Conservation (phyloP, 768 basidiomycete species). For the Leccinum sublutescens region DNA sequence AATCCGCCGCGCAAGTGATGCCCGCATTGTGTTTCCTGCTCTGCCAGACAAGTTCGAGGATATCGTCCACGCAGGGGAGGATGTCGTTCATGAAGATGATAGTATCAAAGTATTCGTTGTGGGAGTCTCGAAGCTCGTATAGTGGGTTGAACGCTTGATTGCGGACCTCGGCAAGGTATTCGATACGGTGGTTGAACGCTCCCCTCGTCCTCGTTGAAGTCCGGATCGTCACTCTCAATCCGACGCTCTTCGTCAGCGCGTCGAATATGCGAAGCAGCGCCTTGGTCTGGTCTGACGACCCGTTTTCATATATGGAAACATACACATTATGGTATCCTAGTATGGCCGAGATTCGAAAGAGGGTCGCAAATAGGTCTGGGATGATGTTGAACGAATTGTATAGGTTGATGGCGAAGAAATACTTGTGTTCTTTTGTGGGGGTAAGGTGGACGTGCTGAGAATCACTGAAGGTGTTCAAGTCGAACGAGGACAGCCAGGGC, state of each 20-base stretch:
- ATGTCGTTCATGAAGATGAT: constrained; percentile 99
- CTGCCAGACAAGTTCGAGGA: constrained; percentile 98
- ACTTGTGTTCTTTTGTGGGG: constrained; percentile 79
- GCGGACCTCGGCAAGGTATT: constrained; percentile 99
- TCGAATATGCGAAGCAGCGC: constrained; percentile 94
- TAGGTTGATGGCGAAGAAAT: constrained; percentile 98
- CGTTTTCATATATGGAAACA: constrained; percentile 99
- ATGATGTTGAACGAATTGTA: constrained; percentile 99
- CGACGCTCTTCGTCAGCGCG: constrained; percentile 84
- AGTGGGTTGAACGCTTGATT: constrained; percentile 96
- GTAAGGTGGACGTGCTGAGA: constrained; percentile 37
- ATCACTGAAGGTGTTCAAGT: constrained; percentile 43
- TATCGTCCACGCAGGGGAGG: constrained; percentile 94
- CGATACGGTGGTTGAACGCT: constrained; percentile 98
- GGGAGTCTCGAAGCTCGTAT: constrained; percentile 87
- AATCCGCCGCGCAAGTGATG: constrained; percentile 97
- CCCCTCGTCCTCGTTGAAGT: constrained; percentile 92
- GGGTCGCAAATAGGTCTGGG: constrained; percentile 93
- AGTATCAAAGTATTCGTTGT: constrained; percentile 93
- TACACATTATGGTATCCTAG: constrained; percentile 98
- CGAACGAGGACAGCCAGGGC: constrained; percentile 61
- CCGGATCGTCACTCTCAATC: constrained; percentile 89
- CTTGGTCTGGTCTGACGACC: constrained; percentile 98
- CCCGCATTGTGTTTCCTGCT: constrained; percentile 91
- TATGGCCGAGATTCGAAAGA: constrained; percentile 89